These are phyloP conservation scores for Coemansia sp. DNA, from an alignment of 192 early-diverging fungal genomes.

Conservation along the genomic window DNA sequence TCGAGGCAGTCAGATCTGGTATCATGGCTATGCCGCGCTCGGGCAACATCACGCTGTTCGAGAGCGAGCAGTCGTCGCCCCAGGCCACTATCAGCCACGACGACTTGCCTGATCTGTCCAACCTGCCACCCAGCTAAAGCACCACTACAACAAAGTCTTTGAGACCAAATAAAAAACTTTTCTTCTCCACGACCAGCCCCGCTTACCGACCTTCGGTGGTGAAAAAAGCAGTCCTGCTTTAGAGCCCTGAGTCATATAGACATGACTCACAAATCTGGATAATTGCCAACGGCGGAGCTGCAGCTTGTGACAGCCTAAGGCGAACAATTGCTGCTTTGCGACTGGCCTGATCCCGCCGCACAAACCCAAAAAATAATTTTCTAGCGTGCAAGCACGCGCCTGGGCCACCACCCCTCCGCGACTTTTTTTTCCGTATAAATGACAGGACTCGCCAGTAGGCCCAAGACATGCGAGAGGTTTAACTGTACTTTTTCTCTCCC, in stretches of 20 bases:
- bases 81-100: constrained; percentile 65
- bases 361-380: neutral
- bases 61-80: constrained; percentile 69
- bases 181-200: neutral
- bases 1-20: constrained; percentile 92
- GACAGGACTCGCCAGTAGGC: neutral
- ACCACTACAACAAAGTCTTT: neutral
- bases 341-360: neutral
- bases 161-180: neutral
- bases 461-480: neutral
- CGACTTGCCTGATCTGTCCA: constrained; percentile 65
- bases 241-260: constrained; percentile 15
- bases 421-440: constrained; percentile 2
- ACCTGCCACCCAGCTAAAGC: constrained; percentile 89
- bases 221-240: constrained; percentile 8
- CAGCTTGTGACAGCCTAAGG: constrained; percentile 9
- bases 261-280: constrained; percentile 14
- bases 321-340: neutral
- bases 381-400: neutral
- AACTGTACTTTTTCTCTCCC: neutral
- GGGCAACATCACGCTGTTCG: constrained; percentile 76
- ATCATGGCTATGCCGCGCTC: constrained; percentile 97
- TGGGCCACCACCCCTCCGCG: constrained; percentile 2
- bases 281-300: neutral
- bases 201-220: neutral